Base-by-base conservation (phyloP, 2,329 filamentous ascomycete species). In the Hymenoscyphus infarciens region DNA sequence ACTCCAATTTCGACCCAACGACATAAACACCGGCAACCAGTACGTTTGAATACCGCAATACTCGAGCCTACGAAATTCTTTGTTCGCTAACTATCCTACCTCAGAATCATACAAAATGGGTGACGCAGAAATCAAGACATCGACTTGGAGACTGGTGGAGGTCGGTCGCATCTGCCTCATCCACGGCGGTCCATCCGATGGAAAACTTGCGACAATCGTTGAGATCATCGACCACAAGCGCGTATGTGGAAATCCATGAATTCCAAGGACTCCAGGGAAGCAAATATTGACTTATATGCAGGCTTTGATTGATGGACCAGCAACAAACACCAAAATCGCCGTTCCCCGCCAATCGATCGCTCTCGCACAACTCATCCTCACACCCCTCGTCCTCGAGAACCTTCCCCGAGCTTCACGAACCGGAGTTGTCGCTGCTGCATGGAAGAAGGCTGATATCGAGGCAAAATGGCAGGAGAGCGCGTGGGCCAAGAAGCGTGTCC, bases 191-290 rank as follows among this genome's bases (percentile, higher is more conserved):
- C 90, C 92, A 77, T 87, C 88, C 75, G 90, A 83, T 74, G 93
- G 93, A 83, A 91, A 91, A 79, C 87, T 98, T 75, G 96, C 93
- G 76, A 84, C 88, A 76, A 94, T 99, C 77, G 92, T 97, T 82
- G 94, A 99, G 88, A 98, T 99, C 82, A 95, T 99, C 83, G 95
- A 99, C 84, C 94, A 99, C 90, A 97, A 97, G 88, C 92, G 95
- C 83, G 95, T 99, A 96, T 79, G 95, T 92, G 77, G n/a, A 60
- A 55, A 22, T 38, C 8, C n/a, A 29, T 39, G 22, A 53, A 60
- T 59, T 66, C 39, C 15, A 54, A 38, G 27, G 39, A 35, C 33
- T 45, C 56, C 52, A 13, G 59, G n/a, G 62, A 39, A 22, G 38
- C 49, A 31, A 63, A 68, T 67, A 70, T 65, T 71, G 65, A 74